Base-by-base conservation (phyloP, 192 early-diverging fungal genomes). In the Coemansia sp. region DNA sequence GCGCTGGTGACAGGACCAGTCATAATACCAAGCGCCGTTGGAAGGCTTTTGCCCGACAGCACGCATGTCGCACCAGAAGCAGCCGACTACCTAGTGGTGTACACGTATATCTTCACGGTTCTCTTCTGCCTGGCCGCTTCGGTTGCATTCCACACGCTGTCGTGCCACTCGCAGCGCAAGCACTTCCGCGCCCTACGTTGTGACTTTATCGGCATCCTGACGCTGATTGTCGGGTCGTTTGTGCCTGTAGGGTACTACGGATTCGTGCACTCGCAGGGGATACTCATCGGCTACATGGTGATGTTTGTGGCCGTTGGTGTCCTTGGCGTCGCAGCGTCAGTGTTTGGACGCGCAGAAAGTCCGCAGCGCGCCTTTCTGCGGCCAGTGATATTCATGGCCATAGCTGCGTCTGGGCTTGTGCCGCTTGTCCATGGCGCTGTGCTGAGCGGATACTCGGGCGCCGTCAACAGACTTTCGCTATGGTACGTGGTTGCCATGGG, bases 171-270 rank as follows among this genome's bases (percentile, higher is more conserved):
- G 42, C 61, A 54, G 22, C 65, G 61, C 48, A 61, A 59, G 62
- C 80, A 82, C 47, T 77, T 82, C 21, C 68, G 68, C 19, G 63
- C 80, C 5, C 66, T 82, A 65, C 88, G 94, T 61, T 92, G 92
- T 45, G 96, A 96, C 76, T 98, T 95, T 87, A 87, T 92, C 32
- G 95, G 95, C 19, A 98, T 97, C 54, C 89, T 93, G 18, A 78
- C 86, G 21, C 83, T 96, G 51, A 95, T 94, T 58, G 86, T 90
- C 37, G 84, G 80, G 21, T 85, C 84, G 55, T 79, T 85, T 67
- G 68, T 77, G 41, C 84, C 84, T 0, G 42, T 82, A 18, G 69
- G 81, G 2, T 82, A 82, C 63, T 85, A 80, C 57, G 76, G 69
- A 0, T 90, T 92, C 63, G 82, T 83, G 61, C 87, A 90, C 69